A percentile compares a stretch with the other conserved stretches of the same genome.
These are phyloP conservation scores for Nitzschia sp. DNA, from an alignment of 108 stramenopile species.

Conservation along the genomic window DNA sequence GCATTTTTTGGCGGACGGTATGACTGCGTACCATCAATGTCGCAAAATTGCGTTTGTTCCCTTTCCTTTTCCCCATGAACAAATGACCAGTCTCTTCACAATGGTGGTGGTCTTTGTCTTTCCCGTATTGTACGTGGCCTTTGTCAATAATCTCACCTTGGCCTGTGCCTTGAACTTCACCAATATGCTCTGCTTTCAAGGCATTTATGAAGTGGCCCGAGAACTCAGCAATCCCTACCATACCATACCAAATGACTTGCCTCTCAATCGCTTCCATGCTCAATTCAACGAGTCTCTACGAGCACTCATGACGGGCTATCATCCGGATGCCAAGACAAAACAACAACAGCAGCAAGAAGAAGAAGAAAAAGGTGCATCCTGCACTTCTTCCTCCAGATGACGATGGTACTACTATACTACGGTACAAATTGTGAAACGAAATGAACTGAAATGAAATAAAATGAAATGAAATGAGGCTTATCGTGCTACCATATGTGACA, in stretches of 20 bases:
- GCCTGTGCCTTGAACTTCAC: slow-evolving; percentile 57
- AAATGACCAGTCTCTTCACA: slow-evolving; percentile 41
- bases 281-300: slow-evolving; percentile 70
- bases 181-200: slow-evolving; percentile 50
- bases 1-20: slow-evolving; percentile 58
- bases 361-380: too few species aligned
- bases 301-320: slow-evolving; percentile 49
- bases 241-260: slow-evolving; percentile 70
- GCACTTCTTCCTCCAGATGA: too few species aligned
- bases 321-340: slow-evolving; percentile 45
- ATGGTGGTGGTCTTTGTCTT: slow-evolving; percentile 37
- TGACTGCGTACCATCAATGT: slow-evolving; percentile 63
- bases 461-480: too few species aligned
- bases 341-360: too few species aligned
- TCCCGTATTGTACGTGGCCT: slow-evolving; percentile 54
- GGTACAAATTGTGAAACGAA: too few species aligned
- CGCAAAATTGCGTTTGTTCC: slow-evolving; percentile 72
- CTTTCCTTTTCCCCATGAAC: slow-evolving; percentile 77
- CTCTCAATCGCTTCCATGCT: slow-evolving; percentile 62
- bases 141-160: slow-evolving; percentile 31
- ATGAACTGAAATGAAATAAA: too few species aligned
- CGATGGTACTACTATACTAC: too few species aligned
- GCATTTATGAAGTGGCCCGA: slow-evolving; percentile 59
- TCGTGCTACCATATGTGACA: too few species aligned
- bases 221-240: slow-evolving; percentile 65